Base-by-base conservation (phyloP, 129 eudicot genomes). In the Smallanthus sonchifolius region DNA sequence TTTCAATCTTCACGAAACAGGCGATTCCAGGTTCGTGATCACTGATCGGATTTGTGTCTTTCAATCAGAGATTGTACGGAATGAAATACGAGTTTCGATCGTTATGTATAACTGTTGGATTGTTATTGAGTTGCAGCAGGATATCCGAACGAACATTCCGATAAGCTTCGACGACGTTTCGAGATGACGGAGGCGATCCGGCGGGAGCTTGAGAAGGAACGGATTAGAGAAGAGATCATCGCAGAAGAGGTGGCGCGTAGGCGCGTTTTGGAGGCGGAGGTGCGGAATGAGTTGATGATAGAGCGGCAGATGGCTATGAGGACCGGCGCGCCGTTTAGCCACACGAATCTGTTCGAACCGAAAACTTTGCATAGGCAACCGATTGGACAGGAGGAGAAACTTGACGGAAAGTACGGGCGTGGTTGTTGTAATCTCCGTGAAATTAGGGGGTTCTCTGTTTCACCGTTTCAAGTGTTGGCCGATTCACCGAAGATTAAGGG, bases 131-230 rank as follows among this genome's bases (percentile, higher is more conserved):
- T 70, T 64, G 47, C 67, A 51, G 67, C 65, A 64, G 77, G 82
- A 10, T 17, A 1, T 32, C 49, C 35, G 10, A 71, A n/a, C 43
- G 63, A 24, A 24, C 30, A 24, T 24, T 24, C 30, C 30, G 30
- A 1, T 24, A 24, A 24, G 37, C 13, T 39, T 36, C 45, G 61
- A 34, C 39, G 65, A 59, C 63, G 78, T n/a, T 57, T 6, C 14
- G 79, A 70, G 9, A 38, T 79, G 75, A 77, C 59, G 34, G 83
- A 79, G 7, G 73, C 67, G 48, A 35, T 77, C 17, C 72, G 51
- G 38, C 38, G 84, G 64, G 87, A 83, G 79, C 11, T 83, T 24
- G 85, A 77, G 77, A 83, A 78, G 65, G 86, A 86, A 70, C 36
- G 61, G 60, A 86, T 86, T 24, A 79, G 91, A 16, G 77, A 39